Evolutionary conservation across 176 grass and related monocot genomes (phyloP).

Genomic region (Carex myosuroides): DNA sequence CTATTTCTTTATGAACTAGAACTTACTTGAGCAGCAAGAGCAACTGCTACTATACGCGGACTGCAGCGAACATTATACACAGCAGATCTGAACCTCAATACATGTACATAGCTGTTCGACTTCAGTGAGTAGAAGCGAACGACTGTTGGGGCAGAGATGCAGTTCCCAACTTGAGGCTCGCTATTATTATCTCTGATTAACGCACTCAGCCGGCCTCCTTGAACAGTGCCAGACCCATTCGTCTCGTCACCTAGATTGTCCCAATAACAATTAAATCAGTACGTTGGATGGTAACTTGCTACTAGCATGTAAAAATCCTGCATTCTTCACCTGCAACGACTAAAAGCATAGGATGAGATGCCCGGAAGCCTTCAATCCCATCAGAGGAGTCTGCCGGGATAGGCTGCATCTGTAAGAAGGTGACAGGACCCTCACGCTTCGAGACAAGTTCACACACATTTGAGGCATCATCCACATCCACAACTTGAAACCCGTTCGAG

Average conservation of each 20-base stretch:
- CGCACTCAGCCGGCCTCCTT: slow-evolving; percentile 89
- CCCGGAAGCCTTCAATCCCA: slow-evolving; percentile 66
- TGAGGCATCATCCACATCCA: slow-evolving; percentile 94
- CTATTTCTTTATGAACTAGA: slow-evolving; percentile 19
- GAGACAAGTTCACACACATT: slow-evolving; percentile 97
- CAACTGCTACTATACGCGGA: slow-evolving; percentile 81
- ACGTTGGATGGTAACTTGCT: neutral
- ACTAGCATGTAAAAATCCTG: neutral
- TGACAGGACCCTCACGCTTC: slow-evolving; percentile 93
- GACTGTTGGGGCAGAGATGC: slow-evolving; percentile 56
- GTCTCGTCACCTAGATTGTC: slow-evolving; percentile 51
- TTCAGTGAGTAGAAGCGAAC: slow-evolving; percentile 96
- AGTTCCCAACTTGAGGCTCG: slow-evolving; percentile 57
- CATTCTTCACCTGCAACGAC: slow-evolving; percentile 62
- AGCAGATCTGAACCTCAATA: slow-evolving; percentile 83
- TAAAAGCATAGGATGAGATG: slow-evolving; percentile 94
- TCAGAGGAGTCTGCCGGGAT: slow-evolving; percentile 40
- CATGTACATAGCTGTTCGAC: slow-evolving; percentile 89
- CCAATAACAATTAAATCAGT: neutral
- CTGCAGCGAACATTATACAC: slow-evolving; percentile 99
- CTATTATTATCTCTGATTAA: slow-evolving; percentile 75
- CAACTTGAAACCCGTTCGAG: slow-evolving; percentile 97
- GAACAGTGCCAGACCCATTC: slow-evolving; percentile 78
- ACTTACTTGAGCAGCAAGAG: slow-evolving; percentile 96
- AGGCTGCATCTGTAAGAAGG: slow-evolving; percentile 98